Base-by-base conservation (phyloP, 2,329 filamentous ascomycete genomes). In the Lanzia echinophila region DNA sequence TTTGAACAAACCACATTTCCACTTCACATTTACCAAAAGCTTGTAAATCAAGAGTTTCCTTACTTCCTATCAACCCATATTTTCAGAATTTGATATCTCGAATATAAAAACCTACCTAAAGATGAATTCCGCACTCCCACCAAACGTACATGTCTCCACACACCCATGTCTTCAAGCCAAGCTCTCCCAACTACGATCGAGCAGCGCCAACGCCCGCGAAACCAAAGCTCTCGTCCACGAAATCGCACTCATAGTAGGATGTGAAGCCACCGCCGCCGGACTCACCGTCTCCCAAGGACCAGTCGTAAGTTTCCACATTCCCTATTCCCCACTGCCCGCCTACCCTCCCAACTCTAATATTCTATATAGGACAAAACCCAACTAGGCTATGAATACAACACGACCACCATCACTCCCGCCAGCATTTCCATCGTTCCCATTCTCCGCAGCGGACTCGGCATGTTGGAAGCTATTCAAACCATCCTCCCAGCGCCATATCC, bases 121-220 rank as follows among this genome's bases (percentile, higher is more conserved):
- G 17, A 20, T 39, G 6, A 47, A 36, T n/a, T 8, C 24, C 33
- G n/a, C 50, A 38, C 70, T 84, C 42, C 80, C 80, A 10, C 59
- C 77, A 62, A 84, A 85, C 66, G 81, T 86, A 58, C 89, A 94
- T 73, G 75, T 96, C 68, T 96, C 90, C 38, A 75, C 75, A 15
- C 92, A 97, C 71, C 92, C 92, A 34, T 95, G 89, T 71, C 78
- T 96, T 41, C 78, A 80, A 64, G 89, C 87, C 63, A 97, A 97
- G 77, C 83, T 97, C 65, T 91, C 88, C 62, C 88, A 94, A 73
- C 82, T 97, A 45, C 86, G 92, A 56, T 94, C 88, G 39, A 77
- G 81, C 54, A 77, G 75, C 41, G 83, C 88, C 48, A 81, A 77
- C 56, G 78, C 88, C 3, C 79, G 84, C 56, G 88, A 96, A 53